Percentiles rank a stretch among this genome's conserved stretches.
Evolutionary conservation across 495 filamentous ascomycete genomes (phyloP).

Genomic region (Emericellopsis terricola): DNA sequence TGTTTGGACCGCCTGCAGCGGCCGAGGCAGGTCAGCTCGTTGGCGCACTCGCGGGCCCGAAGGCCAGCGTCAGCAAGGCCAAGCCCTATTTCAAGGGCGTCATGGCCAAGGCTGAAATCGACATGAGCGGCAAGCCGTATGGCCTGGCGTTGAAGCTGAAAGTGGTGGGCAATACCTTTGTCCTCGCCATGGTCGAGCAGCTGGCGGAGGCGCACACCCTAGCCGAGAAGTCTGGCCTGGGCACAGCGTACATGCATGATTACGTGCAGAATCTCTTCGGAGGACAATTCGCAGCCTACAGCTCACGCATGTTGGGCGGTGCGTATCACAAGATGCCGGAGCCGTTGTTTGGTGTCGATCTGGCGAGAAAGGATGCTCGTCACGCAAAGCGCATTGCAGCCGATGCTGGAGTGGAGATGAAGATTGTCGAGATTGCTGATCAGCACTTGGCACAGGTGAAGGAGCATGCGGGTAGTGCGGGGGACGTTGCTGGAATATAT

Average conservation of each 20-base stretch:
- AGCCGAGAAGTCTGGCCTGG: slow-evolving; percentile 68
- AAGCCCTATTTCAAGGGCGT: slow-evolving; percentile 66
- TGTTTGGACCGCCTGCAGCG: slow-evolving; percentile 70
- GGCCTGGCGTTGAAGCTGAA: slow-evolving; percentile 50
- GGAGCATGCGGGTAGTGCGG: slow-evolving; percentile 51
- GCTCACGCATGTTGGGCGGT: slow-evolving; percentile 50
- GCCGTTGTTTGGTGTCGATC: slow-evolving; percentile 72
- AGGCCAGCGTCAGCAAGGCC: slow-evolving; percentile 38
- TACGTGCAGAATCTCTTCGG: slow-evolving; percentile 50
- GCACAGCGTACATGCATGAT: slow-evolving; percentile 45
- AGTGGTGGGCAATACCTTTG: slow-evolving; percentile 73
- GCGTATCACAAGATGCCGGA: slow-evolving; percentile 46
- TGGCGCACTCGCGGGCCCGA: slow-evolving; percentile 57
- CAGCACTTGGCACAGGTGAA: slow-evolving; percentile 50
- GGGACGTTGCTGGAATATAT: slow-evolving; percentile 76
- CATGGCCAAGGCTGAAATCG: slow-evolving; percentile 50
- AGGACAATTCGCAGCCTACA: slow-evolving; percentile 51
- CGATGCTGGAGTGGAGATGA: slow-evolving; percentile 40
- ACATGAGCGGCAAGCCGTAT: slow-evolving; percentile 43
- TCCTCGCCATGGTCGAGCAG: slow-evolving; percentile 66
- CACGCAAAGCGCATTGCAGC: slow-evolving; percentile 56
- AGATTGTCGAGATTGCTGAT: slow-evolving; percentile 48
- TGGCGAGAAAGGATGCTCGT: slow-evolving; percentile 69
- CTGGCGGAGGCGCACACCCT: slow-evolving; percentile 58
- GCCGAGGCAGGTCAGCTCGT: slow-evolving; percentile 60